Evolutionary conservation across 179 eudicot species (phyloP), one percentile per base, ranked within the genome.

Genomic region (Patellifolia procumbens): DNA sequence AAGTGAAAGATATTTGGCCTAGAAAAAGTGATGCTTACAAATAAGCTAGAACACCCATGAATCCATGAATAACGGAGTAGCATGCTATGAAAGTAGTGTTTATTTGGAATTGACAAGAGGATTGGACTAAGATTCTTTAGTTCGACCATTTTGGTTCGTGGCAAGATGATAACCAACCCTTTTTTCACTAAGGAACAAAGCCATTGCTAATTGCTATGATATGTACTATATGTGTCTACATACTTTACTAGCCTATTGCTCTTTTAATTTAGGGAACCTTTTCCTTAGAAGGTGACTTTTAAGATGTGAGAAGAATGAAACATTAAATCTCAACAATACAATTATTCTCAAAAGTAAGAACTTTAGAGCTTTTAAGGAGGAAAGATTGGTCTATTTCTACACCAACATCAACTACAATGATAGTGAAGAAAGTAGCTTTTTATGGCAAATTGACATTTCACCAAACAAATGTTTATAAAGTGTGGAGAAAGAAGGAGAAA

Each of bases 91-190:
- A 26, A 49, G 9, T 51, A 3, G 45, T 39, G 8, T 39, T 7
- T 13, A 32, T 62, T 0, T 35, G 55, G 46, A 46, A 45, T 43
- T 28, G 51, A 76, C 56, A 76, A 39, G 67, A 76, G n/a, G 55
- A 68, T 68, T 17, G n/a, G 74, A 69, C 68, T 39, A 68, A 48
- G 70, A 61, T 49, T 32, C 42, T 35, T 74, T 26, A 12, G 43
- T 60, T 34, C 24, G 62, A 61, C 22, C 42, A 52, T 37, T 46
- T 39, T 63, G 22, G 59, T 45, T 51, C 58, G 83, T 81, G 83
- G 80, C 80, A 72, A 56, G 37, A 81, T 64, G 35, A 72, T 42
- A 43, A 66, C 77, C 83, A 76, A 55, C n/a, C 76, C 62, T 75
- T 80, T 17, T 7, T 32, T 67, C 5, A 43, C 24, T 43, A 28